Base-by-base conservation (phyloP, 108 stramenopile genomes). In the Tribonema minus region DNA sequence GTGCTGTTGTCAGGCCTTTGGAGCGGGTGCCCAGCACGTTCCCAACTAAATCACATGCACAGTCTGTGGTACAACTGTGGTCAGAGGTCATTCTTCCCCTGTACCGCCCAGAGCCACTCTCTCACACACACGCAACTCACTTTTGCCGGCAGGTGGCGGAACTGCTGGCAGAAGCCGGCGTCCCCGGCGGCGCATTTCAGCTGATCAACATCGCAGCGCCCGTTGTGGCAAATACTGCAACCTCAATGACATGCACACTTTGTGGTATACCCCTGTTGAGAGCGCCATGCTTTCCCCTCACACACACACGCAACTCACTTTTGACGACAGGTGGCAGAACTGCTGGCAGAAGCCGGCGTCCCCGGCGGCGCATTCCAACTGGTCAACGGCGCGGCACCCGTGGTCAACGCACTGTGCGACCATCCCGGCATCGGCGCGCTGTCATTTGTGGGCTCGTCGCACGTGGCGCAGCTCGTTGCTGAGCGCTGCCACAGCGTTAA, bases 391-490 rank as follows among this genome's bases (percentile, higher is more conserved):
- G 58, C 78, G 2, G 82, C 35, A 28, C 70, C 70, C 15, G 85
- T 76, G 7, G 86, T 74, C 41, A 63, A 80, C 27, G 86, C 85
- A 3, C 38, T 87, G 33, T 80, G 82, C 72, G 86, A 87, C 62
- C 70, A 72, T 54, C 35, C 32, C 0, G 72, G n/a, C 3, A 90
- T 40, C 80, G 84, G 27, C 78, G 82, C 94, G 2, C 91, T 97
- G 27, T 94, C 93, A 26, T 96, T 97, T 87, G 96, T 97, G 0
- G 96, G 96, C 31, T 92, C 92, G 31, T 86, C 84, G 71, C 91
- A 87, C 15, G 90, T 97, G 9, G 96, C 95, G 30, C 78, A 90
- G 71, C 58, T 90, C 27, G 94, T 97, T 0, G 69, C 89, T 1
- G 75, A 90, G 15, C 85, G 90, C 5, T 92, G 92, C 78, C 87